These are phyloP conservation scores for Clausena lansium DNA, from an alignment of 345 rosid species.

Conservation along the genomic window DNA sequence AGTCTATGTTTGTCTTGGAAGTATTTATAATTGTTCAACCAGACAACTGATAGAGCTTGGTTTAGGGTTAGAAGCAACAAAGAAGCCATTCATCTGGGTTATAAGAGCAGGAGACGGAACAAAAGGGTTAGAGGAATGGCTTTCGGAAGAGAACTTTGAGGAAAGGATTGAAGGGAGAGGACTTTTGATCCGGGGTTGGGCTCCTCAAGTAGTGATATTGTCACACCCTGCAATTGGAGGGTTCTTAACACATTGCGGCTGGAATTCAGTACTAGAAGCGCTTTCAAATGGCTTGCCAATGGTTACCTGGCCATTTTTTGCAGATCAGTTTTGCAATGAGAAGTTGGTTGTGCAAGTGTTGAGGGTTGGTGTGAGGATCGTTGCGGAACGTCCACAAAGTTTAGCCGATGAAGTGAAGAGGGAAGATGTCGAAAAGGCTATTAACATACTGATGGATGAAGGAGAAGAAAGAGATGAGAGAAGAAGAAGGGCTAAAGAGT, in stretches of 20 bases:
- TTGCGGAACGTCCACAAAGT: background rate
- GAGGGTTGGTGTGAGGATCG: background rate
- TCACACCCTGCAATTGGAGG: background rate
- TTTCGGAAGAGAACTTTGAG: background rate
- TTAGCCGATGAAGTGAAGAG: background rate
- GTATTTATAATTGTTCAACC: background rate
- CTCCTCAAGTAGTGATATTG: background rate
- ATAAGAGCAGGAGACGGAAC: background rate
- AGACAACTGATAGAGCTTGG: background rate
- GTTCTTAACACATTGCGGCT: background rate
- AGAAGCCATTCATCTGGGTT: background rate
- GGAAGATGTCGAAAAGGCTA: background rate
- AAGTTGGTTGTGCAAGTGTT: background rate
- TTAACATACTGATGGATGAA: background rate
- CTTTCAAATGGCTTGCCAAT: background rate
- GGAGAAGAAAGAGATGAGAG: background rate
- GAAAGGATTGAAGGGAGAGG: background rate
- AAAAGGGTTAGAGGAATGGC: background rate
- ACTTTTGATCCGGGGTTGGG: constrained; percentile 1
- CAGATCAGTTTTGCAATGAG: background rate
- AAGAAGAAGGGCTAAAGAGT: background rate
- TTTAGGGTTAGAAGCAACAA: background rate
- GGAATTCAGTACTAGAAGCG: background rate
- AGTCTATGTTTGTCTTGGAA: background rate
- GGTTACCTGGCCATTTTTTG: background rate